Percentiles rank a stretch among this genome's conserved stretches.
Evolutionary conservation across 805 yeast genomes (phyloP).

Genomic region (Metschnikowia bowlesiae): DNA sequence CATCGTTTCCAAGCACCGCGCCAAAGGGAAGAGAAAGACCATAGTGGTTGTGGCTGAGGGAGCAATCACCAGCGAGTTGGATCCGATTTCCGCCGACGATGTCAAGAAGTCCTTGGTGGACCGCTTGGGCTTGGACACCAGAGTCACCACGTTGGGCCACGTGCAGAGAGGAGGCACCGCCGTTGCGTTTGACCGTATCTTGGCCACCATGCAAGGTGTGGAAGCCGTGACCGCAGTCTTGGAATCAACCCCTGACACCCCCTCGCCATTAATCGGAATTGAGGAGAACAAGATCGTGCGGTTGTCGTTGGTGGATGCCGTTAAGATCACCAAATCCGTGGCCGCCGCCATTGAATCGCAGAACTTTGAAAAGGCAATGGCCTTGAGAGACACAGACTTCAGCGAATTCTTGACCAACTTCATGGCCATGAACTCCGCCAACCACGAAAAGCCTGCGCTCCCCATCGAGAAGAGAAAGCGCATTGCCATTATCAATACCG

Average conservation of each 20-base stretch:
- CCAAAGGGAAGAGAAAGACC: conserved; percentile 71
- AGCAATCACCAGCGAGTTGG: conserved; percentile 65
- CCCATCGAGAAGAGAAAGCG: conserved; percentile 57
- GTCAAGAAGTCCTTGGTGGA: conserved; percentile 63
- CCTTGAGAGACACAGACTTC: conserved; percentile 67
- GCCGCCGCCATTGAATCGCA: conserved; percentile 63
- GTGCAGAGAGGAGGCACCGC: conserved; percentile 85
- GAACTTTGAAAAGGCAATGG: conserved; percentile 67
- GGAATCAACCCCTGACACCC: conserved; percentile 63
- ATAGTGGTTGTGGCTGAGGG: conserved; percentile 83
- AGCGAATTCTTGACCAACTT: conserved; percentile 60
- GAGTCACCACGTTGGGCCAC: conserved; percentile 75
- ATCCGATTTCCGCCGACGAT: conserved; percentile 61
- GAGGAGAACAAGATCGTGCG: conserved; percentile 67
- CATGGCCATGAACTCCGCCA: conserved; percentile 44
- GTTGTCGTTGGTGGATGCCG: conserved; percentile 69
- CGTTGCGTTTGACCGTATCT: conserved; percentile 64
- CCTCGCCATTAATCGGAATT: conserved; percentile 75
- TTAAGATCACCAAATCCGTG: conserved; percentile 62
- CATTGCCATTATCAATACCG: conserved; percentile 85
- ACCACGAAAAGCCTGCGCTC: conserved; percentile 39
- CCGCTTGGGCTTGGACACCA: conserved; percentile 63
- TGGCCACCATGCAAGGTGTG: conserved; percentile 78
- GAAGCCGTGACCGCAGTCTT: conserved; percentile 75
- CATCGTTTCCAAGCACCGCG: conserved; percentile 60